Base-by-base conservation (phyloP, 768 basidiomycete species). In the Naganishia friedmannii region DNA sequence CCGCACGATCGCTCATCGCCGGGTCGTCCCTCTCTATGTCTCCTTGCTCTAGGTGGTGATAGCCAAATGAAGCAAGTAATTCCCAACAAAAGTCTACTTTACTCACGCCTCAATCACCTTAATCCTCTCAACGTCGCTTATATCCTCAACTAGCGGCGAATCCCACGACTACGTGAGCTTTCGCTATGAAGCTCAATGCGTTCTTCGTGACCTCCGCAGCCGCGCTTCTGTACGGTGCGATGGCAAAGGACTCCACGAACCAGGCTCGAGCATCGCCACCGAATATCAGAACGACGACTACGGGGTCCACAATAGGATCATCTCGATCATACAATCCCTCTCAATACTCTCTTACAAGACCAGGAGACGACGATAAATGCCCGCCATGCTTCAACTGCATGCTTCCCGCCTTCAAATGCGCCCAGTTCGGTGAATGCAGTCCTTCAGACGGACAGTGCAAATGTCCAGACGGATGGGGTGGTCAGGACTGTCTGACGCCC, bases 381-480 rank as follows among this genome's bases (percentile, higher is more conserved):
- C 82, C 82, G 51, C 83, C 83, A 23, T 97, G 94, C 82, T 99
- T 99, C 85, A 98, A 99, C 81, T 99, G 95, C 80, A 85, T 92
- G 67, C 84, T 99, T 19, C 93, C 93, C 0, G 90, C 87, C 0
- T 97, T 94, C 81, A 89, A 85, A 0, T 99, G 95, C 77, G 92
- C 92, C 0, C 60, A 83, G 78, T 96, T 87, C 74, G 94, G 93
- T 31, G 83, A 88, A 53, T 99, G 96, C 82, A 89, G 94, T 77
- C 85, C 87, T 58, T 97, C 90, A 77, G 88, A 97, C 77, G 96
- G 96, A 1, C 93, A 96, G 76, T 99, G 96, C 82, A 89, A 92
- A 77, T 99, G 96, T 77, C 93, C 93, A 0, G 86, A 92, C 51
- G 96, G 96, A n/a, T 99, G 94, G 88, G 92, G 93, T 55, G 96